Evolutionary conservation across 1,284 basidiomycete genomes (phyloP).

Genomic region (Trichosporon coremiiforme): DNA sequence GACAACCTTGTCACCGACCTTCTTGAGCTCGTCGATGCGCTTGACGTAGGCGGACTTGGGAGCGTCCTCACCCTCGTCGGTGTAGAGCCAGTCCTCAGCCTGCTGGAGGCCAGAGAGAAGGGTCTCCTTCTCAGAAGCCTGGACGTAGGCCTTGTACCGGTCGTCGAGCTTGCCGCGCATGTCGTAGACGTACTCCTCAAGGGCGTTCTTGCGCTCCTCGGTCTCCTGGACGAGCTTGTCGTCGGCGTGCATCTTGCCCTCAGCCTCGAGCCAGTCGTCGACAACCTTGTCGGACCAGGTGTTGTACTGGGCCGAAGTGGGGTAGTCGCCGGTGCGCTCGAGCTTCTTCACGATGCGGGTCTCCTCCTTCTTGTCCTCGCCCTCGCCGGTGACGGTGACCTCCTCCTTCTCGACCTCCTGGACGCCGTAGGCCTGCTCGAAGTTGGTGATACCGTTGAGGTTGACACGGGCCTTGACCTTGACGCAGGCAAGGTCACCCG

Average conservation of each 20-base stretch:
- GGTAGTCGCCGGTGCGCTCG: conserved; percentile 77
- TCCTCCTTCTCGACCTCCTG: conserved; percentile 77
- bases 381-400: conserved; percentile 59
- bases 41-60: conserved; percentile 84
- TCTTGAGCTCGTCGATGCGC: conserved; percentile 76
- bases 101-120: conserved; percentile 70
- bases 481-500: conserved; percentile 73
- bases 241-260: conserved; percentile 79
- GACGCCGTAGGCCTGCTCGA: conserved; percentile 75
- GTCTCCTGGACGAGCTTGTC: conserved; percentile 96
- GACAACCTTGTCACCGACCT: conserved; percentile 78
- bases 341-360: conserved; percentile 64
- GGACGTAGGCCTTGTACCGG: conserved; percentile 73
- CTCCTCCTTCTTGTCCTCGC: conserved; percentile 70
- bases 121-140: conserved; percentile 72
- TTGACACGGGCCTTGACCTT: conserved; percentile 88
- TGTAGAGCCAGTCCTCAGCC: conserved; percentile 93
- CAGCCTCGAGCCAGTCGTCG: conserved; percentile 70
- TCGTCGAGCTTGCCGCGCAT: conserved; percentile 87
- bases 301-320: conserved; percentile 67
- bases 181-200: conserved; percentile 97
- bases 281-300: conserved; percentile 67
- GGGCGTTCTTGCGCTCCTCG: conserved; percentile 93
- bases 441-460: conserved; percentile 78
- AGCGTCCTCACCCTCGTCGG: conserved; percentile 91